Evolutionary conservation across 1,284 basidiomycete species (phyloP).

Genomic region (Ceratobasidium sp.): DNA sequence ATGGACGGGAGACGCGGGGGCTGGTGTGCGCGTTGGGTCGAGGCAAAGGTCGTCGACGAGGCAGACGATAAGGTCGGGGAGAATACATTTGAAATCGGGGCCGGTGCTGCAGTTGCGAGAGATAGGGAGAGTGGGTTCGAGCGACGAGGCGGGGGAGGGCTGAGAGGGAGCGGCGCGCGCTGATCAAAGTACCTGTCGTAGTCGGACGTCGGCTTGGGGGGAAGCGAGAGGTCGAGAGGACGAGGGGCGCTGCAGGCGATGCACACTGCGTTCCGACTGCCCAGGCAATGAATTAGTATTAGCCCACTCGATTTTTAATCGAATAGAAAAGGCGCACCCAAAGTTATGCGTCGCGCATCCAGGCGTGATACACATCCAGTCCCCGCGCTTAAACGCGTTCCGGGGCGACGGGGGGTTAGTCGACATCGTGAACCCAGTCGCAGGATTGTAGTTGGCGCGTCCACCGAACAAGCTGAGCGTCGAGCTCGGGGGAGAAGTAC

Average conservation of each 20-base stretch:
- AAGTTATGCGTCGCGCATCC: conserved; percentile 51
- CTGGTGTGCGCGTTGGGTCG: conserved; percentile 47
- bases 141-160: conserved; percentile 30
- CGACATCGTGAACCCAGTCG: conserved; percentile 66
- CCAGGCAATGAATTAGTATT: conserved; percentile 36
- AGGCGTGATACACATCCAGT: conserved; percentile 73
- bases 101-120: not conserved
- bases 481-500: conserved; percentile 21
- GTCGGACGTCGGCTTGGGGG: conserved; percentile 48
- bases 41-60: conserved; percentile 48
- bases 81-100: conserved; percentile 5
- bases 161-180: conserved; percentile 30
- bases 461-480: conserved; percentile 17
- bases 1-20: conserved; percentile 29
- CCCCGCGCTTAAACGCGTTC: conserved; percentile 76
- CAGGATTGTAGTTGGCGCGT: not conserved
- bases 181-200: conserved; percentile 39
- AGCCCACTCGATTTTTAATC: conserved; percentile 6
- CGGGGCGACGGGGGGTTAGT: conserved; percentile 82
- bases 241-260: conserved; percentile 79
- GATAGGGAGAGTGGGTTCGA: conserved; percentile 27
- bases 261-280: conserved; percentile 78
- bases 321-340: conserved; percentile 46
- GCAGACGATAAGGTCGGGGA: conserved; percentile 44
- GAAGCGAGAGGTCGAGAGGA: conserved; percentile 55